phyloP scores from a whole-genome alignment of 164 flowering plant genomes.

The Vitis labrusca region DNA sequence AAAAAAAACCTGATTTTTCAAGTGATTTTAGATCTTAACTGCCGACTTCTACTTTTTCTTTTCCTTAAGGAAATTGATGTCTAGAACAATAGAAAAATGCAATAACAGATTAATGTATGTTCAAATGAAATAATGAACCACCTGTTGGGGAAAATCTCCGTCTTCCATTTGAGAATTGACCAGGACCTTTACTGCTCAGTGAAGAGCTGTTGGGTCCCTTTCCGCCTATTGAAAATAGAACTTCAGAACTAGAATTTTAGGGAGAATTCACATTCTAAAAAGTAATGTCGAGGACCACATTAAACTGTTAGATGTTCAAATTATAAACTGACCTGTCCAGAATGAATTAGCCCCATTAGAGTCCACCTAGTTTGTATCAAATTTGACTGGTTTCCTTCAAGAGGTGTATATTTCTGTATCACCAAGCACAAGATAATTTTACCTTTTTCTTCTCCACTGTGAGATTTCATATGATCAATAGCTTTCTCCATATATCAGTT shows the following conservation, averaged over 20 bases:
- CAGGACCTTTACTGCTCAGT: slow-evolving; percentile 40
- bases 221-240: slow-evolving; percentile 23
- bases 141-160: slow-evolving; percentile 57
- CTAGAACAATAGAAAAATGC: slow-evolving; percentile 19
- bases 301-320: too few relatives aligned
- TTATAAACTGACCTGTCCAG: slow-evolving; percentile 43
- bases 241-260: too few relatives aligned
- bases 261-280: too few relatives aligned
- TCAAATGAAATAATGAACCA: background rate
- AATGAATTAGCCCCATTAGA: slow-evolving; percentile 43
- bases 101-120: too few relatives aligned
- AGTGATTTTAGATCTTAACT: too few relatives aligned
- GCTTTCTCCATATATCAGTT: too few relatives aligned
- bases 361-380: slow-evolving; percentile 43
- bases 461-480: too few relatives aligned
- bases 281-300: background rate
- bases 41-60: too few relatives aligned
- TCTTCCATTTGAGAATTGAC: slow-evolving; percentile 48
- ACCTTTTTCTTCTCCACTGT: too few relatives aligned
- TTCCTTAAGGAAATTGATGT: too few relatives aligned
- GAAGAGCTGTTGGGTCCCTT: slow-evolving; percentile 46
- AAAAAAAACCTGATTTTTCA: too few relatives aligned
- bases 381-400: slow-evolving; percentile 40
- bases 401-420: slow-evolving; percentile 30
- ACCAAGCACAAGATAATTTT: background rate